Evolutionary conservation across 2,329 filamentous ascomycete species (phyloP), one percentile per base, ranked within the genome.

Genomic region (Aspergillus sojae): DNA sequence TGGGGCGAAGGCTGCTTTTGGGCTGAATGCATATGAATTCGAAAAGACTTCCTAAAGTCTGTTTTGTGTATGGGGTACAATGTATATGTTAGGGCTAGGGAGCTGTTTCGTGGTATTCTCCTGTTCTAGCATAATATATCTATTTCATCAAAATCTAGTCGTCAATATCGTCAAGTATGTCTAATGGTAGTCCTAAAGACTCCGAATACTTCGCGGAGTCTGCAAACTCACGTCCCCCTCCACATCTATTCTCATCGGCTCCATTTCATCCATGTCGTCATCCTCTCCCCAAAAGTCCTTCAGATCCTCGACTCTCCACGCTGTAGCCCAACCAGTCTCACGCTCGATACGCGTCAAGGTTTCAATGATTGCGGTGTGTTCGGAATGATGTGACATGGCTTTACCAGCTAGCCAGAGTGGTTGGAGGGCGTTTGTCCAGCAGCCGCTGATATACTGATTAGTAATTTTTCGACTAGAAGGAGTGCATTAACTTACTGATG

Each of bases 241-340:
- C 41, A 53, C 58, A 12, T 57, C 62, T 9, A 59, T 32, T 28
- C 62, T 21, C 62, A 63, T 61, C 21, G 26, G 43, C 10, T 57
- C 50, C 43, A 63, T 56, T 7, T 55, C 58, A 16, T 60, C 54
- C 7, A 46, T 45, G 16, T 68, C 62, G 46, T 71, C 70, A 26
- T 73, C 72, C 52, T 82, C 79, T 0, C 83, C 83, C 84, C 83
- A 86, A 61, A 82, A 82, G 56, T 82, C 80, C 53, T 79, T 81
- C 54, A 87, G 56, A 70, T 86, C 84, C 19, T 85, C 81, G 0
- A 79, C 81, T 48, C 84, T 72, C 84, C 84, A 86, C 63, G 78
- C 77, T 0, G 84, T 85, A 4, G 80, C 79, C 83, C 84, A 86
- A 0, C 84, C 85, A 7, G 80, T 83, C 66, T 85, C 82, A 32